Base-by-base conservation (phyloP, 2,329 filamentous ascomycete genomes). In the Aspergillus versicolor region DNA sequence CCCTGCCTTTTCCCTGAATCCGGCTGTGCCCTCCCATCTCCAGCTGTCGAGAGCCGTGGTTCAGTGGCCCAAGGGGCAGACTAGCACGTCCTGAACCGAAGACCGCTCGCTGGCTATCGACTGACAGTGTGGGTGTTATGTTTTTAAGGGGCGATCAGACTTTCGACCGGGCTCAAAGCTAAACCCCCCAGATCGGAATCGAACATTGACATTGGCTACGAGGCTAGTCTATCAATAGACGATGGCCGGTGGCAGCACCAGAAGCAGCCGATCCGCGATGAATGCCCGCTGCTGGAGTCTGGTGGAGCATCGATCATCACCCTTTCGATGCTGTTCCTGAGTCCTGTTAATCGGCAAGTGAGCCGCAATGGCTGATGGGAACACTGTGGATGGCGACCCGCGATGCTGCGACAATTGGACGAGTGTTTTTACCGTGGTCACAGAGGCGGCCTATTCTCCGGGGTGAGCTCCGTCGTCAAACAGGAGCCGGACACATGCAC, bases 131-230 rank as follows among this genome's bases (percentile, higher is more conserved):
- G 50, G 50, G 38, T 52, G 50, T 43, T 41, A 45, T 38, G 9
- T 52, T 42, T 30, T 22, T 17, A 45, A 52, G 50, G 48, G 38
- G 50, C 50, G 50, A 52, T 52, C 50, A 52, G 42, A 45, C 50
- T 52, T 32, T 45, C 13, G 30, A 9, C 34, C 37, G 34, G 34
- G 13, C 34, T 37, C 15, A 13, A 38, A 51, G 48, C 38, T 24
- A 51, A 43, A 46, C 11, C 19, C 27, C 44, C 38, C 21, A 12
- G 44, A 48, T 49, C 52, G 22, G 44, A 48, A 47, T 43, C 24
- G 11, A 54, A 19, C 34, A 47, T 43, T 19, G 11, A 54, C 52
- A 54, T 48, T 37, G 52, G 27, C 27, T 12, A 30, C 8, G 27
- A 30, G 9, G 52, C 52, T 49, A 48, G 43, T 13, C 38, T 45